A percentile compares a stretch with the other conserved stretches of the same genome.
phyloP scores from a whole-genome alignment of 192 early-diverging fungal species.

The Umbelopsis ramanniana region DNA sequence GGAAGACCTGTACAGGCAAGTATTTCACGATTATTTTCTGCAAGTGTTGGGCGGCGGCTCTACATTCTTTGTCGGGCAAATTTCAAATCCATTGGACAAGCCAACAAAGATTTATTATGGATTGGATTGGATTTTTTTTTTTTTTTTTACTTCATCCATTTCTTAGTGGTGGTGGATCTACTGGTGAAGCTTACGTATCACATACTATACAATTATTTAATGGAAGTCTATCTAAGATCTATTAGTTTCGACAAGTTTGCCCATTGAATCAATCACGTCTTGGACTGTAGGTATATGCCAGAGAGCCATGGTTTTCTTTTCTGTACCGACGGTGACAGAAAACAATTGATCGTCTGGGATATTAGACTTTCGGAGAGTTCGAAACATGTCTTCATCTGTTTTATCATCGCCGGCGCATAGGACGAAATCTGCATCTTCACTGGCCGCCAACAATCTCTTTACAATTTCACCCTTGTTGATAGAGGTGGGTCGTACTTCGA shows the following conservation, averaged over 20 bases:
- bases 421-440: conserved; percentile 83
- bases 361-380: conserved; percentile 26
- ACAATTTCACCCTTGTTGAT: conserved; percentile 99
- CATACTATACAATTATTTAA: too few species aligned
- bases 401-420: conserved; percentile 97
- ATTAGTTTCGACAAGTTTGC: conserved; percentile 3
- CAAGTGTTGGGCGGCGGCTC: not conserved
- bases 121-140: not conserved
- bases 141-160: too few species aligned
- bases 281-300: conserved; percentile 81
- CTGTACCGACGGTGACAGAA: conserved; percentile 80
- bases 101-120: conserved; percentile 11
- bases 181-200: too few species aligned
- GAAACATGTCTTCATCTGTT: conserved; percentile 99
- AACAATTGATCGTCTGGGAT: conserved; percentile 46
- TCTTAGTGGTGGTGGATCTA: too few species aligned
- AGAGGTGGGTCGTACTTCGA: conserved; percentile 91
- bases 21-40: not conserved
- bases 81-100: conserved; percentile 17
- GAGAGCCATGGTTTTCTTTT: conserved; percentile 84
- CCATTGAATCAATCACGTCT: conserved; percentile 59
- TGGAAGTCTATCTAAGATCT: not conserved
- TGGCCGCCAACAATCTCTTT: conserved; percentile 71
- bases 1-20: not conserved
- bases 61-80: conserved; percentile 14